phyloP scores from a whole-genome alignment of 2,329 filamentous ascomycete genomes.

The Berkeleyomyces basicola region DNA sequence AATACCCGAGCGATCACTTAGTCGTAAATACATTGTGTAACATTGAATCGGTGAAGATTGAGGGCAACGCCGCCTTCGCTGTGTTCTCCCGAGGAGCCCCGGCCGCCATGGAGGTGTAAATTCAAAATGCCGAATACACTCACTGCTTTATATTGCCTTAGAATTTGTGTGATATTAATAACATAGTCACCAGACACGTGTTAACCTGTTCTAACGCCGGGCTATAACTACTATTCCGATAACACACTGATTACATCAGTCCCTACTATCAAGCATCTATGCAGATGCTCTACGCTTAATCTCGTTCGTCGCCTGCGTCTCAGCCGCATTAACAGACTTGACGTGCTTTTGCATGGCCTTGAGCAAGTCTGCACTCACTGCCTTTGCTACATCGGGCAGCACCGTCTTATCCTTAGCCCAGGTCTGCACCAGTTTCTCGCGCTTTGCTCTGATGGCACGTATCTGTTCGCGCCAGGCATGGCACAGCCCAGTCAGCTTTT shows the following conservation, averaged over 20 bases:
- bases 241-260: neutral
- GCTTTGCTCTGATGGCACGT: constrained; percentile 29
- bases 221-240: too few species aligned
- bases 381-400: constrained; percentile 31
- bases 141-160: too few species aligned
- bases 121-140: too few species aligned
- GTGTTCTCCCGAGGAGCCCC: too few species aligned
- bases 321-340: constrained; percentile 31
- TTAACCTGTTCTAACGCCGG: too few species aligned
- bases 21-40: too few species aligned
- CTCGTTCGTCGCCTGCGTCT: constrained; percentile 32
- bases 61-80: too few species aligned
- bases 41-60: too few species aligned
- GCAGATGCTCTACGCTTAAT: constrained; percentile 17
- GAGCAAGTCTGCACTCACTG: constrained; percentile 31
- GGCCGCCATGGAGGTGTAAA: too few species aligned
- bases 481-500: constrained; percentile 28
- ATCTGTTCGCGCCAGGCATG: constrained; percentile 36
- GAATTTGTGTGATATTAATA: too few species aligned
- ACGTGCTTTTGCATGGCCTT: constrained; percentile 37
- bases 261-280: neutral
- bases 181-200: too few species aligned
- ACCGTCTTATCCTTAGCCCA: constrained; percentile 31
- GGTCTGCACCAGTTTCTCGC: constrained; percentile 32
- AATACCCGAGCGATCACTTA: too few species aligned